These are phyloP conservation scores for Cyclotella baltica DNA, from an alignment of 108 stramenopile species.

Conservation along the genomic window DNA sequence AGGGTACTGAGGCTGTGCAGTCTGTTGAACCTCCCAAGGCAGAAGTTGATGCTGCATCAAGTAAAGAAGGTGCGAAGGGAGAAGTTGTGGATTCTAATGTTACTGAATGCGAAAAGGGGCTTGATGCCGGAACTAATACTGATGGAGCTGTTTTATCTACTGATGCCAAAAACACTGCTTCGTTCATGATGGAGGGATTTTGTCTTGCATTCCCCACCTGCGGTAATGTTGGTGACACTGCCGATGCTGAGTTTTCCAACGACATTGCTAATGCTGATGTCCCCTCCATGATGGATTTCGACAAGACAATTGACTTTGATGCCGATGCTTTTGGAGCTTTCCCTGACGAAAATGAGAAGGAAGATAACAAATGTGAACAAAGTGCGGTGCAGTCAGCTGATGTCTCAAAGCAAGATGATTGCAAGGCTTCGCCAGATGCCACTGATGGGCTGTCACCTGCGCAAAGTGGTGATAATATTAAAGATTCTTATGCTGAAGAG, in stretches of 20 bases:
- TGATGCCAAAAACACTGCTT: neutral
- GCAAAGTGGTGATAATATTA: neutral
- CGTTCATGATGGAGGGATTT: too few relatives aligned
- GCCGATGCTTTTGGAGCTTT: neutral
- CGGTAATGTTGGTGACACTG: too few relatives aligned
- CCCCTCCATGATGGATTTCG: neutral
- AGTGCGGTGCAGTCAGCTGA: neutral
- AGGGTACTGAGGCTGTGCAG: neutral
- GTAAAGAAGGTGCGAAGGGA: neutral
- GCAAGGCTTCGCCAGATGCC: too few relatives aligned
- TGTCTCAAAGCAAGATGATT: neutral
- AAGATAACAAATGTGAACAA: neutral
- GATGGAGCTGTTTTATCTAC: neutral
- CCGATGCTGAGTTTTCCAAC: neutral
- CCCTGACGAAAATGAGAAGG: neutral
- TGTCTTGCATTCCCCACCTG: too few relatives aligned
- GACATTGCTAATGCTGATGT: neutral
- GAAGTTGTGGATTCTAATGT: neutral
- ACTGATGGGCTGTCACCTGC: neutral
- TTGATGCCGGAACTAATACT: neutral
- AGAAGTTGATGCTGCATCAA: neutral
- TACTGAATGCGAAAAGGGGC: neutral
- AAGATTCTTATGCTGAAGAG: neutral
- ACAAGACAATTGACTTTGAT: neutral
- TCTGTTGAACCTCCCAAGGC: neutral